phyloP scores from a whole-genome alignment of 116 monocot species.

The Trichopus zeylanicus region DNA sequence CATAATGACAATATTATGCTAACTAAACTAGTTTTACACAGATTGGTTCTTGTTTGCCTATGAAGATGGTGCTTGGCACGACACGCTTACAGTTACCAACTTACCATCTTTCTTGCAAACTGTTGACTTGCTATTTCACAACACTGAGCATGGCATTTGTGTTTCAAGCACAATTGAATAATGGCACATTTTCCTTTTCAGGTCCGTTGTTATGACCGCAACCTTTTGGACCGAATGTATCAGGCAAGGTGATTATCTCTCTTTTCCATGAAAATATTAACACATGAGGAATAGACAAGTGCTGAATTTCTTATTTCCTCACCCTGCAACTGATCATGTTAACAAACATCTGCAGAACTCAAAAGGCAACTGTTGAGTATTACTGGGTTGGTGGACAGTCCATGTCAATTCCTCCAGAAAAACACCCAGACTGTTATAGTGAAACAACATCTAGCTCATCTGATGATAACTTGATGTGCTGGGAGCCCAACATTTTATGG shows the following conservation, averaged over 20 bases:
- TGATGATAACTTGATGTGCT: constrained; percentile 25
- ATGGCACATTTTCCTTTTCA: too few relatives aligned
- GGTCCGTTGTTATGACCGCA: constrained; percentile 60
- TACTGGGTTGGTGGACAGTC: constrained; percentile 46
- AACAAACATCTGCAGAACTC: constrained; percentile 34
- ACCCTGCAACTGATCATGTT: background rate
- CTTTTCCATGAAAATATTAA: constrained; percentile 1
- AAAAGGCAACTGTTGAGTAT: constrained; percentile 76
- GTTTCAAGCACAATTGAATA: too few relatives aligned
- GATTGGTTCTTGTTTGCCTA: too few relatives aligned
- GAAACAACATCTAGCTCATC: constrained; percentile 19
- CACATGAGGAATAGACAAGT: background rate
- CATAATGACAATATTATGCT: too few relatives aligned
- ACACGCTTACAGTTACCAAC: too few relatives aligned
- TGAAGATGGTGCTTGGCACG: too few relatives aligned
- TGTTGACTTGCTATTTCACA: too few relatives aligned
- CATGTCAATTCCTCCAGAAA: constrained; percentile 16
- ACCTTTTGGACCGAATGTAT: constrained; percentile 74
- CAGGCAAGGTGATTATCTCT: constrained; percentile 53
- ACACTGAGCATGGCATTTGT: too few relatives aligned
- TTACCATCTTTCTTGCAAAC: too few relatives aligned
- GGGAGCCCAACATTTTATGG: constrained; percentile 54
- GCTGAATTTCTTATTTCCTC: too few relatives aligned
- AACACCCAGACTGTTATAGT: constrained; percentile 9
- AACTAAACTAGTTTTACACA: too few relatives aligned